phyloP scores from a whole-genome alignment of 1,139 yeast species.

The Yamadazyma blattariae region DNA sequence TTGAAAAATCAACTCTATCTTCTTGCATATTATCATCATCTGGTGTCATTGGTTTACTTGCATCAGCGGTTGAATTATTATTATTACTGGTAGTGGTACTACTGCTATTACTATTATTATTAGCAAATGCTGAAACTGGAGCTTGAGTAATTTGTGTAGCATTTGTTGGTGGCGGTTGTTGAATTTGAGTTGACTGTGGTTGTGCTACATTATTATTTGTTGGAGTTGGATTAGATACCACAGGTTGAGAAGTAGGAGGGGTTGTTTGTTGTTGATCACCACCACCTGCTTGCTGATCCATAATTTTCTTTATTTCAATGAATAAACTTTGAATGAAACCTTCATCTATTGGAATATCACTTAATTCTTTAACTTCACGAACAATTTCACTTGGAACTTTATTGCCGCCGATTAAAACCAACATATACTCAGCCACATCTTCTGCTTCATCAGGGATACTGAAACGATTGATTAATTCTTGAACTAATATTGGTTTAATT shows the following conservation, averaged over 20 bases:
- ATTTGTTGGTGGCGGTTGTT: conserved; percentile 2
- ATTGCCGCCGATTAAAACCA: conserved; percentile 69
- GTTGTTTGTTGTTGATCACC: conserved; percentile 9
- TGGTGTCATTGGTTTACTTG: background rate
- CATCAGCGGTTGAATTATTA: background rate
- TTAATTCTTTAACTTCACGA: conserved; percentile 60
- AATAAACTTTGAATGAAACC: conserved; percentile 51
- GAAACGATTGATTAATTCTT: conserved; percentile 36
- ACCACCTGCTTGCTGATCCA: conserved; percentile 11
- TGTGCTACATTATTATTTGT: background rate
- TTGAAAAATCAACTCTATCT: conserved; percentile 14
- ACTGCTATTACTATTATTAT: background rate
- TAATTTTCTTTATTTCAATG: conserved; percentile 48
- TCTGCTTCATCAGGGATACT: conserved; percentile 59
- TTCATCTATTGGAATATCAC: conserved; percentile 61
- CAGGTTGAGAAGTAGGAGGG: conserved; percentile 12
- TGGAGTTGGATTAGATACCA: conserved; percentile 2
- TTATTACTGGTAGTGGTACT: no score
- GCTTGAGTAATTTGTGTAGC: background rate
- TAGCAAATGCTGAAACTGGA: background rate
- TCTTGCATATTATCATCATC: conserved; percentile 12
- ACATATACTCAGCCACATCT: conserved; percentile 78
- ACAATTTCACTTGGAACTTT: conserved; percentile 64
- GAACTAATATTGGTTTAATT: conserved; percentile 32
- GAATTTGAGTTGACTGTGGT: background rate